Evolutionary conservation across 441 rosid genomes (phyloP), one percentile per base, ranked within the genome.

Genomic region (Metrosideros polymorpha): DNA sequence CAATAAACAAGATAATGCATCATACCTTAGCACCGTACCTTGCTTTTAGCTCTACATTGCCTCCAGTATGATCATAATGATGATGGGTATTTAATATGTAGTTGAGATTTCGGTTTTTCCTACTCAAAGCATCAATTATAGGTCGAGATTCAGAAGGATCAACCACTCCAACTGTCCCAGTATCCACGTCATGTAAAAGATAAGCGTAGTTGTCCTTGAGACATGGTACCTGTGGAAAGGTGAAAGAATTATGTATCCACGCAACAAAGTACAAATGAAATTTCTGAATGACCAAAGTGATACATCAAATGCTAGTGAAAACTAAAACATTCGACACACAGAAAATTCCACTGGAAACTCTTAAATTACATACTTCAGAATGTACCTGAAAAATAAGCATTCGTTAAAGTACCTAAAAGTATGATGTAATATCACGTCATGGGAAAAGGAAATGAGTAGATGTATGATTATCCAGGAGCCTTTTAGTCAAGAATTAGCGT

Each of bases 21-120:
- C 96, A 83, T 96, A 98, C 99, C 99, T 98, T 96, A 49, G 99
- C 99, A 83, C 99, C 99, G 17, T 94, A 98, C 94, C 94, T 96
- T 89, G 94, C 98, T 94, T 98, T 98, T 93, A 98, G 90, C 90
- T 95, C 99, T 83, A 91, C 88, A 87, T 98, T 98, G 85, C 99
- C 99, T 61, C 96, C 98, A 1, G 99, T 90, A 87, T 95, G 99
- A 88, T 96, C 98, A 87, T 92, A 86, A 89, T 96, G 98, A 91
- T 96, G 99, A 90, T 98, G 99, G 30, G 99, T 98, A 87, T 98
- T 96, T 76, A 98, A 87, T 88, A 98, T 98, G 85, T 96, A 98
- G 51, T 93, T 98, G 90, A 98, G 92, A 85, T 98, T 96, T 87
- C 94, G 88, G 76, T 98, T 92, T 89, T 92, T 98, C 89, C 87